Evolutionary conservation across 2,329 filamentous ascomycete species (phyloP).

Genomic region (Pseudofabraea citricarpa): DNA sequence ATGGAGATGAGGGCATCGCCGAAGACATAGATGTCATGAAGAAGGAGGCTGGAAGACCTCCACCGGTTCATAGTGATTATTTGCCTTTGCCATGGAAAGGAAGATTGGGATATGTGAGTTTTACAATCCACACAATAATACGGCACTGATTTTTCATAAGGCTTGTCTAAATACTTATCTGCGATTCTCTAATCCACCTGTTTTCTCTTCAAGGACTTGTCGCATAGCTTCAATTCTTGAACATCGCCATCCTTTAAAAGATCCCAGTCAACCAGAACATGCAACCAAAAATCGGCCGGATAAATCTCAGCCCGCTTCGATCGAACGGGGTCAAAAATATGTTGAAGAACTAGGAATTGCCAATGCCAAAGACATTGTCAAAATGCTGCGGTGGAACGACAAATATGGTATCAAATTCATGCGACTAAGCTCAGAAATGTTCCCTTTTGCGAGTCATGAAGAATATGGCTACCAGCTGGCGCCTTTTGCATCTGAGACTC

Average conservation of each 20-base stretch:
- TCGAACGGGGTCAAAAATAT: constrained; percentile 63
- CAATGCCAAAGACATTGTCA: constrained; percentile 77
- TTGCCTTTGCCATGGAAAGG: constrained; percentile 89
- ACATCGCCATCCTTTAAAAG: constrained; percentile 74
- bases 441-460: constrained; percentile 87
- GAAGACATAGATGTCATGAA: constrained; percentile 25
- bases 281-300: constrained; percentile 83
- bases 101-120: constrained; percentile 75
- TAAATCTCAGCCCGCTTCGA: constrained; percentile 61
- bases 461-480: constrained; percentile 82
- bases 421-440: constrained; percentile 92
- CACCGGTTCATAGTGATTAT: constrained; percentile 76
- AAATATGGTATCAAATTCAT: constrained; percentile 89
- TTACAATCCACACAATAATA: constrained; percentile 2
- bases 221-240: constrained; percentile 87
- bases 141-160: constrained; percentile 32
- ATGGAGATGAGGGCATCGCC: constrained; percentile 21
- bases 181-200: constrained; percentile 71
- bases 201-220: constrained; percentile 89
- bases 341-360: constrained; percentile 74
- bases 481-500: constrained; percentile 73
- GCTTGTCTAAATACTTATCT: constrained; percentile 93
- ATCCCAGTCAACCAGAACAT: constrained; percentile 74
- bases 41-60: constrained; percentile 39
- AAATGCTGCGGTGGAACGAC: constrained; percentile 90